Base-by-base conservation (phyloP, 2,329 filamentous ascomycete genomes). In the Ascochyta viciae-villosae region DNA sequence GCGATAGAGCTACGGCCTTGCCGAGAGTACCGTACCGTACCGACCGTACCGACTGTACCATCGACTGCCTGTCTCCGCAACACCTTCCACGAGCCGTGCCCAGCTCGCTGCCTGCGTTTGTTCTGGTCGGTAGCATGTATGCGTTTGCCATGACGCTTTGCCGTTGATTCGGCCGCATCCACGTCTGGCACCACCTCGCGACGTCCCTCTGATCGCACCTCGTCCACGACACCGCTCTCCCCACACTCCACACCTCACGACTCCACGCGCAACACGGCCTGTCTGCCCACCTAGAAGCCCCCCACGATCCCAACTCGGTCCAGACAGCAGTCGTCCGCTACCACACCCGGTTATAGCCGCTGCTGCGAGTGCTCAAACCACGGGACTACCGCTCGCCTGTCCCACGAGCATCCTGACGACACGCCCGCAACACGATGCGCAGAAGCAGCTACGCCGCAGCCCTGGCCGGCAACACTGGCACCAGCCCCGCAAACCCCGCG, bases 361-460 rank as follows among this genome's bases (percentile, higher is more conserved):
- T 23, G 7, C 38, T 24, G 42, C 48, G 50, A 51, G 40, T 19
- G 24, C 38, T 24, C 16, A 12, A 35, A 34, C 33, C 26, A 48
- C 6, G 33, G 33, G 19, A 27, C 38, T 26, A 23, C 39, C 15
- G 47, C 38, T 49, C 27, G 31, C 9, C 33, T 16, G 22, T 35
- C 43, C 37, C 12, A 8, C 33, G n/a, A 34, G 31, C 35, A 38
- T 38, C 44, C 43, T 52, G 49, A 49, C 40, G 37, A 51, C 49
- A 54, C 52, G 37, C 40, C 46, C 49, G 37, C 50, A 42, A 39
- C 34, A 62, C 63, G 48, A 66, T 57, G 54, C 54, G 54, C 34
- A 57, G 54, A 52, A 49, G 54, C 44, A 64, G 84, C 62, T 83
- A 83, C 38, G 87, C 86, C 65, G 86, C 85, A 24, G 84, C 87